Conservation (phyloP, 2,329 filamentous ascomycete species). For the Neonectria sp. region DNA sequence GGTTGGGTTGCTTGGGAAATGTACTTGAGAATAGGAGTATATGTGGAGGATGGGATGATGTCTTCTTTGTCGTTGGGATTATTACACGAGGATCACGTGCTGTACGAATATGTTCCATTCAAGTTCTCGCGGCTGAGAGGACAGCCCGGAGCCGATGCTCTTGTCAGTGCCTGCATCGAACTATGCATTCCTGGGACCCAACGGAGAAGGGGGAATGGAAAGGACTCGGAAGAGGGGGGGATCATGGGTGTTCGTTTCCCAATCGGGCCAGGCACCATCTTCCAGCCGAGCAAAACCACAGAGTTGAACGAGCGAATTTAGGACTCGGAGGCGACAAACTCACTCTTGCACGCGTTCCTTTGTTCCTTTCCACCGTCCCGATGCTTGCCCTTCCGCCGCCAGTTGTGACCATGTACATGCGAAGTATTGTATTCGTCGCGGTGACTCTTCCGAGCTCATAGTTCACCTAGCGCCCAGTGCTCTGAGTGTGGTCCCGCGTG, state of each 20-base stretch:
- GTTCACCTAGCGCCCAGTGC: constrained; percentile 1
- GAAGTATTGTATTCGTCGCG: background rate
- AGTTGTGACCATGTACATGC: background rate
- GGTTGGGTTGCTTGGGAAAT: constrained; percentile 1
- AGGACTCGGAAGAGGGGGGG: constrained; percentile 6
- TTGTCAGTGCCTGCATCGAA: constrained; percentile 16
- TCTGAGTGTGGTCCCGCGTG: constrained; percentile 11
- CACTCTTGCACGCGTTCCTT: constrained; percentile 5
- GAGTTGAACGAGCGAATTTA: constrained; percentile 24
- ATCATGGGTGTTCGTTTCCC: constrained; percentile 13
- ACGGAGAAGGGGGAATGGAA: constrained; percentile 1
- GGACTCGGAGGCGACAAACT: constrained; percentile 1
- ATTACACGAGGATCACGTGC: constrained; percentile 1
- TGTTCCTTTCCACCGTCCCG: constrained; percentile 9
- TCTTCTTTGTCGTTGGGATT: background rate
- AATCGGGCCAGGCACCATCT: constrained; percentile 22
- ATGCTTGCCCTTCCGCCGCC: constrained; percentile 10
- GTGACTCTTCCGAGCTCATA: background rate
- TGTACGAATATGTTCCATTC: background rate
- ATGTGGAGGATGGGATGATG: background rate
- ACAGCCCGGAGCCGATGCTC: background rate
- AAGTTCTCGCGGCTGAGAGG: background rate
- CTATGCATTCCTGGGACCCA: background rate
- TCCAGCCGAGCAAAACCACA: constrained; percentile 18
- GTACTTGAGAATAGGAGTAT: background rate